phyloP scores from a whole-genome alignment of 75 land plant species.

The Chamaecyparis obtusa region DNA sequence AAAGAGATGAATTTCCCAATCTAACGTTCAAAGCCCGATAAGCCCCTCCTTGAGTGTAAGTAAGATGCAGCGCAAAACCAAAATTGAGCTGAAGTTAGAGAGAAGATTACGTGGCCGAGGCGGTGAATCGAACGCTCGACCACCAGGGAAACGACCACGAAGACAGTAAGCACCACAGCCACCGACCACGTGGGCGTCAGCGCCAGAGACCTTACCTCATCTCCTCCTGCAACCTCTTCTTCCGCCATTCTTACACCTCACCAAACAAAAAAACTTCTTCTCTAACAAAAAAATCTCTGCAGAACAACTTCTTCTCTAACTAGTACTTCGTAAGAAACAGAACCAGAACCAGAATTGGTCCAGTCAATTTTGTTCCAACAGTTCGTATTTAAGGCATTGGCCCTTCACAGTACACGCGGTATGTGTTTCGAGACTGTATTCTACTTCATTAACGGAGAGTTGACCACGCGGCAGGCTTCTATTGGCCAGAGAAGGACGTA shows the following conservation, averaged over 20 bases:
- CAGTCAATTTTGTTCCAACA: too few species aligned
- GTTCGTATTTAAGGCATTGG: too few species aligned
- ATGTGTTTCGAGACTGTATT: not conserved
- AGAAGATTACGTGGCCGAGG: constrained; percentile 39
- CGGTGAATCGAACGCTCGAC: constrained; percentile 71
- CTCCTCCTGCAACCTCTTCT: not conserved
- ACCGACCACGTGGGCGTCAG: constrained; percentile 81
- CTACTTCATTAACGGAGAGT: not conserved
- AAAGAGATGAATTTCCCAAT: too few species aligned
- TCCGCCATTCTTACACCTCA: not conserved
- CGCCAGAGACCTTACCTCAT: constrained; percentile 51
- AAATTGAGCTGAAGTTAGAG: not conserved
- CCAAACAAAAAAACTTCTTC: too few species aligned
- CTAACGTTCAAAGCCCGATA: not conserved
- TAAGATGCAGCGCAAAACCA: not conserved
- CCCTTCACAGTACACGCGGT: not conserved
- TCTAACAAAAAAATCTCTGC: too few species aligned
- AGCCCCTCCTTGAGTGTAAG: too few species aligned
- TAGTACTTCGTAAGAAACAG: too few species aligned
- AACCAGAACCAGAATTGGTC: too few species aligned
- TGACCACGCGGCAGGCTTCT: not conserved
- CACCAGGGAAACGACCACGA: constrained; percentile 60
- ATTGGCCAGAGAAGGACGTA: too few species aligned
- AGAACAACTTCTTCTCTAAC: too few species aligned
- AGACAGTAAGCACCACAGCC: constrained; percentile 58